phyloP scores from a whole-genome alignment of 805 yeast species.

The Teunomyces funiuensis region DNA sequence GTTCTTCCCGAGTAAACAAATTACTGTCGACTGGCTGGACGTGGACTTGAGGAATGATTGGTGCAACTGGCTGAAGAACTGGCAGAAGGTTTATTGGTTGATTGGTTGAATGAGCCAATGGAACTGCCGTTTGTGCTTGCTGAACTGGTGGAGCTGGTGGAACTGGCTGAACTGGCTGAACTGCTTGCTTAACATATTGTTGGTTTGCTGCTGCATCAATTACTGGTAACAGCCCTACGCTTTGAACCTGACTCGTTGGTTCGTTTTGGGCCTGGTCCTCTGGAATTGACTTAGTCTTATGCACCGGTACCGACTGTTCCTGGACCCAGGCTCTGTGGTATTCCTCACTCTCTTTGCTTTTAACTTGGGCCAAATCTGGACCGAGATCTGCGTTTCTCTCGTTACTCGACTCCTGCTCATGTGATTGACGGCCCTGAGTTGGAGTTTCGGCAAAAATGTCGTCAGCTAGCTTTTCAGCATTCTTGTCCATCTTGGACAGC shows the following conservation, averaged over 20 bases:
- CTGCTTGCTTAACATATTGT: too few relatives aligned
- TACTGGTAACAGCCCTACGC: too few relatives aligned
- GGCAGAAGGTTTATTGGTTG: neutral
- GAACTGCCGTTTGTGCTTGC: neutral
- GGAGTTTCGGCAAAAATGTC: slow-evolving; percentile 35
- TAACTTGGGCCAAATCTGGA: neutral
- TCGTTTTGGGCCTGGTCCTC: neutral
- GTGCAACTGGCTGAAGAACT: neutral
- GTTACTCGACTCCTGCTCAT: neutral
- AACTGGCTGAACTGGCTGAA: neutral
- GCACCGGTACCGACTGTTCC: neutral
- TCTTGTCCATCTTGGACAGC: slow-evolving; percentile 22
- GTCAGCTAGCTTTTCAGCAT: slow-evolving; percentile 39
- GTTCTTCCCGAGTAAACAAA: slow-evolving; percentile 10
- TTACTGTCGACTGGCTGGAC: neutral
- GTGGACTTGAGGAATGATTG: neutral
- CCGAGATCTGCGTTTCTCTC: neutral
- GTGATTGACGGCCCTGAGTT: neutral
- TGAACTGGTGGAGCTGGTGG: neutral
- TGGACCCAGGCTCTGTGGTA: neutral
- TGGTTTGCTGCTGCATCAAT: too few relatives aligned
- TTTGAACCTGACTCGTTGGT: too few relatives aligned
- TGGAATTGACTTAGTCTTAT: neutral
- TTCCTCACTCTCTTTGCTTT: neutral
- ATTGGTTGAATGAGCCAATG: too few relatives aligned